Percentiles rank a stretch among this genome's conserved stretches.
These are phyloP conservation scores for Petunia secreta DNA, from an alignment of 257 asterid genomes.

Conservation along the genomic window DNA sequence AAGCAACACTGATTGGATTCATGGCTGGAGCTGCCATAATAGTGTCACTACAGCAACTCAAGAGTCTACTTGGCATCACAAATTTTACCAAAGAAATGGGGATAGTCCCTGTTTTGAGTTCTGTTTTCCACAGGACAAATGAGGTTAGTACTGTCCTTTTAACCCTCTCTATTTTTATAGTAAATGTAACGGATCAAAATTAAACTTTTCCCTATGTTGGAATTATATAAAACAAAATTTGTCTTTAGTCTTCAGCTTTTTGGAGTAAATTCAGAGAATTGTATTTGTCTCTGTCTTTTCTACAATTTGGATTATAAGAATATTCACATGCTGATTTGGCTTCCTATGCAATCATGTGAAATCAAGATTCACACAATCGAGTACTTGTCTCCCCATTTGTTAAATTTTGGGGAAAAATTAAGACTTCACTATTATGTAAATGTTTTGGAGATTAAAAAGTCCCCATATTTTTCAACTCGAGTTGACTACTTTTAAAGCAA, in stretches of 20 bases:
- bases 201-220: conserved; percentile 4
- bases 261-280: neutral
- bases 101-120: conserved; percentile 64
- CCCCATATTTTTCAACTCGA: neutral
- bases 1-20: conserved; percentile 84
- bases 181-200: conserved; percentile 14
- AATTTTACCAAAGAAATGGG: conserved; percentile 80
- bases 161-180: neutral
- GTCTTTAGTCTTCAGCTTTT: conserved; percentile 12
- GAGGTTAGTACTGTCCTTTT: conserved; percentile 37
- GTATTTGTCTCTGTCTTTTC: conserved; percentile 12
- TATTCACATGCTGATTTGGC: conserved; percentile 9
- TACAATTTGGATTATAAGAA: conserved; percentile 3
- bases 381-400: neutral
- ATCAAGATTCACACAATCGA: neutral
- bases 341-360: neutral
- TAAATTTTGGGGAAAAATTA: neutral
- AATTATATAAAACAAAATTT: conserved; percentile 8
- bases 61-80: conserved; percentile 72
- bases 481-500: neutral
- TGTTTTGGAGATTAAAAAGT: too few relatives aligned
- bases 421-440: neutral
- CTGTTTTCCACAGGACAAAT: conserved; percentile 65
- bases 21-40: conserved; percentile 95
- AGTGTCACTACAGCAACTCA: conserved; percentile 84